These are phyloP conservation scores for Russula abietina DNA, from an alignment of 768 basidiomycete genomes.

Conservation along the genomic window DNA sequence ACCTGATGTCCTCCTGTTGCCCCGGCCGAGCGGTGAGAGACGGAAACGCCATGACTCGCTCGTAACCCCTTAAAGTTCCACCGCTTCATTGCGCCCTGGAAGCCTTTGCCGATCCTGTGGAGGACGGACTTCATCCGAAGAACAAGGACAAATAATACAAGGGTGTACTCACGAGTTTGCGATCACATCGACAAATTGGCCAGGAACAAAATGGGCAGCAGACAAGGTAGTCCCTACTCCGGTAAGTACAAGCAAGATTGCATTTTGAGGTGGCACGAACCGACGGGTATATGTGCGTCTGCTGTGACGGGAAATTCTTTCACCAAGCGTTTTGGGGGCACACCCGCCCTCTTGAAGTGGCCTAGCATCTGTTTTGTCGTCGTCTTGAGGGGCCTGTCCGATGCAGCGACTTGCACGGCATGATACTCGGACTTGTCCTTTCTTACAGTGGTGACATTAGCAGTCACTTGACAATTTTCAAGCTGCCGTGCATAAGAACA, in stretches of 20 bases:
- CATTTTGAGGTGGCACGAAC: slow-evolving; percentile 39
- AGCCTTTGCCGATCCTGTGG: slow-evolving; percentile 89
- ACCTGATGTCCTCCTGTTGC: slow-evolving; percentile 96
- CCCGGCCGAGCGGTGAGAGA: slow-evolving; percentile 89
- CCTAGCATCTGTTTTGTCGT: slow-evolving; percentile 78
- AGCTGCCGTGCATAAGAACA: slow-evolving; percentile 40
- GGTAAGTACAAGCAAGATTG: not conserved
- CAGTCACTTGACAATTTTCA: slow-evolving; percentile 86
- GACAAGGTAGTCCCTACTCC: slow-evolving; percentile 75
- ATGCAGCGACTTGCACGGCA: slow-evolving; percentile 90
- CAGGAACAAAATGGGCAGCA: slow-evolving; percentile 93
- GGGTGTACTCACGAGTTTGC: slow-evolving; percentile 70
- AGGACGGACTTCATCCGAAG: not conserved
- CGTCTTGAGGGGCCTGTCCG: slow-evolving; percentile 64
- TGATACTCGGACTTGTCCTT: slow-evolving; percentile 71
- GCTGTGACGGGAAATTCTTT: slow-evolving; percentile 84
- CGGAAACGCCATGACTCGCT: slow-evolving; percentile 93
- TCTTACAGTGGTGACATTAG: slow-evolving; percentile 60
- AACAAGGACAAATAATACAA: not conserved
- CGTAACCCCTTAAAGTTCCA: slow-evolving; percentile 89
- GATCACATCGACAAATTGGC: slow-evolving; percentile 89
- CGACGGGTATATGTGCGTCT: slow-evolving; percentile 86
- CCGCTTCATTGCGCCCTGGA: slow-evolving; percentile 94
- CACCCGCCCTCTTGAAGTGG: slow-evolving; percentile 79
- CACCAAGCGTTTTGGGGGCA: slow-evolving; percentile 76